Evolutionary conservation across 768 basidiomycete genomes (phyloP).

Genomic region (Neoboletus subvelutipes): DNA sequence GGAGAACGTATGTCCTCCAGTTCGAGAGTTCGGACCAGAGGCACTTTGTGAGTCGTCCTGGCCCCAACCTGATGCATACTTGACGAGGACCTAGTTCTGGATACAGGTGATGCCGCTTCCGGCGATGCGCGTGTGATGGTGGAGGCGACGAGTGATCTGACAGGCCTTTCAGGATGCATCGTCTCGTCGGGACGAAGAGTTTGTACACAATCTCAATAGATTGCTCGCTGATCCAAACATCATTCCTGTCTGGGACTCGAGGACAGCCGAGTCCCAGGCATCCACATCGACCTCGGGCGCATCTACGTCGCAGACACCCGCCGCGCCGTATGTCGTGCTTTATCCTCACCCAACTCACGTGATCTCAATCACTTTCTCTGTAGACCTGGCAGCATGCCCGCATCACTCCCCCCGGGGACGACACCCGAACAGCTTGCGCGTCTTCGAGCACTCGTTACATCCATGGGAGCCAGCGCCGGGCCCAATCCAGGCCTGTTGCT

Average conservation of each 20-base stretch:
- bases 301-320: constrained; percentile 36
- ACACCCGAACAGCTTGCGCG: constrained; percentile 70
- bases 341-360: not conserved
- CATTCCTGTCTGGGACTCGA: constrained; percentile 55
- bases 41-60: constrained; percentile 72
- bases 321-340: constrained; percentile 19
- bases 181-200: constrained; percentile 65
- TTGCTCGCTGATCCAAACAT: constrained; percentile 66
- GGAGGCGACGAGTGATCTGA: constrained; percentile 1
- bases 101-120: constrained; percentile 58
- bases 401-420: constrained; percentile 13
- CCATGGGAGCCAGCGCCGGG: constrained; percentile 38
- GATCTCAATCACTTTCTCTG: not conserved
- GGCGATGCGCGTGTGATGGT: not conserved
- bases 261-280: constrained; percentile 40
- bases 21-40: constrained; percentile 88
- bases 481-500: constrained; percentile 15
- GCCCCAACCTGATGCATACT: not conserved
- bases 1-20: constrained; percentile 83
- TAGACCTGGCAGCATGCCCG: constrained; percentile 13
- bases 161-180: constrained; percentile 56
- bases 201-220: constrained; percentile 68
- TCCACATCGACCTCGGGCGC: constrained; percentile 43
- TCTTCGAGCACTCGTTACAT: constrained; percentile 53
- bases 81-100: constrained; percentile 62